Percentiles rank a stretch among this genome's conserved stretches.
Conservation (phyloP, 23 red algal genomes). For the Agarophyton chilense region DNA sequence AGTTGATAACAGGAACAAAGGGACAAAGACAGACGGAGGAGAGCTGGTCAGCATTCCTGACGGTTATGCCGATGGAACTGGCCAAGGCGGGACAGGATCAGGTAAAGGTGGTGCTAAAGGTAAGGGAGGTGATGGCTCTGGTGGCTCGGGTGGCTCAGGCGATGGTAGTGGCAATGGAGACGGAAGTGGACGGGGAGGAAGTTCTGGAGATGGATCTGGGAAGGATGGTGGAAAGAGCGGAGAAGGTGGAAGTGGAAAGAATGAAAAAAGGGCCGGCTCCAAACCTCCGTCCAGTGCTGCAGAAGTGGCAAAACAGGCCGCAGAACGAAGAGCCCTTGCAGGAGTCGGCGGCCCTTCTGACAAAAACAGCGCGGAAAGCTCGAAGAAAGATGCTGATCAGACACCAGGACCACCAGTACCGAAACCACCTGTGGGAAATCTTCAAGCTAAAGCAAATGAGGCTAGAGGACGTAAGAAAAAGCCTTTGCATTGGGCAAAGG, state of each 20-base stretch:
- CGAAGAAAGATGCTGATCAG: conserved; percentile 30
- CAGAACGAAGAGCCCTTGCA: conserved; percentile 51
- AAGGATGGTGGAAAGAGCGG: conserved; percentile 31
- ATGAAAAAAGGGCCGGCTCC: background rate
- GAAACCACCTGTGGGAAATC: conserved; percentile 55
- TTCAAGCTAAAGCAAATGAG: conserved; percentile 85
- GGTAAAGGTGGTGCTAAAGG: conserved; percentile 49
- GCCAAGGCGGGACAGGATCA: conserved; percentile 39
- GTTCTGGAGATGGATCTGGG: conserved; percentile 7
- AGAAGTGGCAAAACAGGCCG: conserved; percentile 70
- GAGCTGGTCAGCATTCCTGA: conserved; percentile 83
- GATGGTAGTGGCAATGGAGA: conserved; percentile 44
- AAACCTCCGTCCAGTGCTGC: conserved; percentile 32
- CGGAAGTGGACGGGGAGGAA: conserved; percentile 10
- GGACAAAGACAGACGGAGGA: conserved; percentile 55
- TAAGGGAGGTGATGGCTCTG: conserved; percentile 3
- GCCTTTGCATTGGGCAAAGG: conserved; percentile 92
- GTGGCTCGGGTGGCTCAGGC: background rate
- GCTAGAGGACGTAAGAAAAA: conserved; percentile 87
- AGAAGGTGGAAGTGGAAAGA: conserved; percentile 23
- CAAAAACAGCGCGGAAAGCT: background rate
- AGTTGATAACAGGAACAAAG: conserved; percentile 74
- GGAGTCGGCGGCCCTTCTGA: background rate
- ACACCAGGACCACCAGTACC: conserved; percentile 59
- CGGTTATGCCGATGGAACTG: conserved; percentile 73